Conservation (phyloP, 352 stramenopile species). For the Phytophthora multivora region DNA sequence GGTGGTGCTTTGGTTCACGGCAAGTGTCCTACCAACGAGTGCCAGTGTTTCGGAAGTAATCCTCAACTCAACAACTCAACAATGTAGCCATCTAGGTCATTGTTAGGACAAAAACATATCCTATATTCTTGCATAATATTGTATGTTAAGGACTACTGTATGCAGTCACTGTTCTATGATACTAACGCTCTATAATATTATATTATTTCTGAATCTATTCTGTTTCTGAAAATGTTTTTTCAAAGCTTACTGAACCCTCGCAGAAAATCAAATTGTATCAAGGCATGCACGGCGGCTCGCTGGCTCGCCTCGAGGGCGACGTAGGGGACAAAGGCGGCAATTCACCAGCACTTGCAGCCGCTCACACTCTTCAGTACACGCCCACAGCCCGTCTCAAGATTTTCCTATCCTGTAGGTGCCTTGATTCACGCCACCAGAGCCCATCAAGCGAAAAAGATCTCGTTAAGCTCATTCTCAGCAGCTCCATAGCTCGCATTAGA, state of each 20-base stretch:
- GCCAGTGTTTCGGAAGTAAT: conserved; percentile 1
- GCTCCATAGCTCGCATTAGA: too few species aligned
- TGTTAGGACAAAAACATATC: not conserved
- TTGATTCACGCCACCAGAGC: not conserved
- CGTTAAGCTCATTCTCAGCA: not conserved
- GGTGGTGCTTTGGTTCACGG: conserved; percentile 5
- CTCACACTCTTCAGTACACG: conserved; percentile 44
- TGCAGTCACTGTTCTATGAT: too few species aligned
- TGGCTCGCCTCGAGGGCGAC: conserved; percentile 5
- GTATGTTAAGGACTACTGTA: not conserved
- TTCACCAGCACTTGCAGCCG: not conserved
- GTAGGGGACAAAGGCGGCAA: not conserved
- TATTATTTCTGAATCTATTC: not conserved
- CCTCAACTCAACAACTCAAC: not conserved
- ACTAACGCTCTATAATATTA: too few species aligned
- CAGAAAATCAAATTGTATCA: conserved; percentile 2
- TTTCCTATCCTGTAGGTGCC: conserved; percentile 68
- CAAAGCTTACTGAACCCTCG: not conserved
- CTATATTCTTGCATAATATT: not conserved
- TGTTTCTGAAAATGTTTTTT: not conserved
- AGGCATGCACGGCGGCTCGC: conserved; percentile 16
- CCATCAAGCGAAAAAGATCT: conserved; percentile 5
- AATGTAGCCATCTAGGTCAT: conserved; percentile 4
- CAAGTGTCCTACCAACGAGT: not conserved
- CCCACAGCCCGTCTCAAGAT: conserved; percentile 63